Percentiles rank a stretch among this genome's conserved stretches.
Conservation (phyloP, 768 basidiomycete species). For the Boletus pseudo-olivaceus region DNA sequence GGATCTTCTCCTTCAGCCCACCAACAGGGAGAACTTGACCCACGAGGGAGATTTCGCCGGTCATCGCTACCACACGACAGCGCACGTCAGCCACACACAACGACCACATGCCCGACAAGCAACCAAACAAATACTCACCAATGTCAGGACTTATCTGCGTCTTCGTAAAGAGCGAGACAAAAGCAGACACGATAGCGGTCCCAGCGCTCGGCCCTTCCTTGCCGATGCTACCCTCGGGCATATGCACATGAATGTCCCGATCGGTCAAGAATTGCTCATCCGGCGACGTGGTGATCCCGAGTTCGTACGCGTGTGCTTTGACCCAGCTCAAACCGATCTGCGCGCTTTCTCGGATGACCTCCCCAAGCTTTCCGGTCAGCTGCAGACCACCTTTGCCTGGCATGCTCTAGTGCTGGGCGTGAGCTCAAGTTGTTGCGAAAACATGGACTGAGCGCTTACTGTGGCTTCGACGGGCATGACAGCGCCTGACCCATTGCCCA, state of each 20-base stretch:
- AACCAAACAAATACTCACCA: slow-evolving; percentile 46
- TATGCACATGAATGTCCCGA: slow-evolving; percentile 91
- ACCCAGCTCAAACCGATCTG: slow-evolving; percentile 95
- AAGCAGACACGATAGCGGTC: slow-evolving; percentile 86
- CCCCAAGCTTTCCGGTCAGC: slow-evolving; percentile 95
- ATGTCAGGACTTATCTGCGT: slow-evolving; percentile 83
- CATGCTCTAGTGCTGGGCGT: slow-evolving; percentile 62
- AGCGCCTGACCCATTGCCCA: slow-evolving; percentile 93
- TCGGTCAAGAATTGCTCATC: slow-evolving; percentile 81
- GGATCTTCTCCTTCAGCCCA: slow-evolving; percentile 93
- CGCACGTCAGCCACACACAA: background rate
- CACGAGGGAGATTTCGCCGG: slow-evolving; percentile 94
- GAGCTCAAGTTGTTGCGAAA: background rate
- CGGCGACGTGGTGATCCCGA: slow-evolving; percentile 74
- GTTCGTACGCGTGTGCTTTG: slow-evolving; percentile 81
- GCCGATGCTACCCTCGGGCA: slow-evolving; percentile 91
- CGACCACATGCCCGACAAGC: background rate
- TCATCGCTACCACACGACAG: slow-evolving; percentile 67
- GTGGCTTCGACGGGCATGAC: slow-evolving; percentile 97
- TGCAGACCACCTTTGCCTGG: slow-evolving; percentile 92
- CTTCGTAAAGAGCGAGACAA: slow-evolving; percentile 89
- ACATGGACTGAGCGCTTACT: slow-evolving; percentile 42
- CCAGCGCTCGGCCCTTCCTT: slow-evolving; percentile 98
- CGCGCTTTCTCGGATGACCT: slow-evolving; percentile 95
- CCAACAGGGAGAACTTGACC: slow-evolving; percentile 97